Base-by-base conservation (phyloP, 2,329 filamentous ascomycete species). In the Penicillium digitatum region DNA sequence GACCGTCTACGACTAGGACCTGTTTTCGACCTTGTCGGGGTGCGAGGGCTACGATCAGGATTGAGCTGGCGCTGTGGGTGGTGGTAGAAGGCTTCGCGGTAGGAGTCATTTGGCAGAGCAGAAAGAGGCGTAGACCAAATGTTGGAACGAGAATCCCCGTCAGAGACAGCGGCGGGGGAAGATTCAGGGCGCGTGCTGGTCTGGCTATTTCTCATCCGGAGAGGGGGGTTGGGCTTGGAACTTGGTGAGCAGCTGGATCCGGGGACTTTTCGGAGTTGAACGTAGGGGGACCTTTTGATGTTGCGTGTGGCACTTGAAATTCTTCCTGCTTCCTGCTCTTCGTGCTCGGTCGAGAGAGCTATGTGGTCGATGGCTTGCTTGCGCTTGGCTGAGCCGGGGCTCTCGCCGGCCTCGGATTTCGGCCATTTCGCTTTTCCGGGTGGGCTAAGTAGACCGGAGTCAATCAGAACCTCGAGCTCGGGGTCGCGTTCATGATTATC, bases 361-460 rank as follows among this genome's bases (percentile, higher is more conserved):
- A 39, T 27, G 43, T 52, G 49, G 32, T 60, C 54, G 14, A 42
- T 24, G 6, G 58, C 39, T 45, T 65, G 66, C 31, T 67, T 69
- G 32, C 66, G 67, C 44, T 70, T 69, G 3, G 69, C 67, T 2
- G 70, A 71, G 18, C 69, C 67, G 3, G 71, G 71, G 40, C 71
- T 73, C 31, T 72, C 68, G 39, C 63, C 61, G 20, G 60, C 62
- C 12, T 63, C 60, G 37, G 61, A 65, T 45, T 73, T 72, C 43
- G 65, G 67, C 46, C 67, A 61, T 52, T 72, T 72, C 7, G 66
- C 45, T 42, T 64, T 64, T 10, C 68, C 63, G 4, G 65, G 63
- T 53, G 57, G 57, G 31, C 52, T 69, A 42, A 60, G 59, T 10
- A 58, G 48, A 44, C 48, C 61, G 24, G 46, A 47, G 29, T 62